phyloP scores from a whole-genome alignment of 208 protist species.

The Herpetomonas tarakana region DNA sequence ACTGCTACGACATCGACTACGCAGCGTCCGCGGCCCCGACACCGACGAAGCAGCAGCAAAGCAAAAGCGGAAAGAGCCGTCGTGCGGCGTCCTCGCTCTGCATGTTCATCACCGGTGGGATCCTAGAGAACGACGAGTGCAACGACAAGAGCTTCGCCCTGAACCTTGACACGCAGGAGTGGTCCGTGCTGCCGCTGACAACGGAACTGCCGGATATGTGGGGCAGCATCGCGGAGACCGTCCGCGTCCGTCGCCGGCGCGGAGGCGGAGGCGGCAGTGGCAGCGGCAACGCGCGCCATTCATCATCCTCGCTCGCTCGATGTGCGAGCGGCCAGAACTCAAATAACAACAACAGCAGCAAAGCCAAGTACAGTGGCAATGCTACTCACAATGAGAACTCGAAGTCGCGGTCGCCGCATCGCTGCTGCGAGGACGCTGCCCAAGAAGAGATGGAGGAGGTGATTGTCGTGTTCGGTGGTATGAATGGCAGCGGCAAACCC shows the following conservation, averaged over 20 bases:
- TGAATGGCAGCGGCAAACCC: constrained; percentile 23
- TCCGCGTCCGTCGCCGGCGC: constrained; percentile 23
- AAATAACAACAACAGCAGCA: not conserved
- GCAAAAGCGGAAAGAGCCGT: not conserved
- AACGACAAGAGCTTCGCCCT: constrained; percentile 26
- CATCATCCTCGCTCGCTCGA: too few relatives aligned
- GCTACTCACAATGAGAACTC: too few relatives aligned
- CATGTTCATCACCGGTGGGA: constrained; percentile 48
- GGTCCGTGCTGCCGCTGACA: constrained; percentile 24
- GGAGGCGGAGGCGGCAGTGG: too few relatives aligned
- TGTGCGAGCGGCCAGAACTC: not conserved
- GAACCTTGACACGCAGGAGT: constrained; percentile 29
- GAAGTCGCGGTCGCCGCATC: too few relatives aligned
- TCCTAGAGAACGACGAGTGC: constrained; percentile 18
- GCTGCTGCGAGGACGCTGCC: not conserved
- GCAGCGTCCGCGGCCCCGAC: constrained; percentile 1
- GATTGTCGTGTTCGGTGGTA: constrained; percentile 68
- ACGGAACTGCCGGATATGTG: constrained; percentile 24
- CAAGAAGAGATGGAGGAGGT: constrained; percentile 38
- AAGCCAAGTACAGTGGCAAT: too few relatives aligned
- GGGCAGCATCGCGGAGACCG: constrained; percentile 43
- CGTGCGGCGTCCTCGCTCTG: constrained; percentile 3
- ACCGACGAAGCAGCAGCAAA: not conserved
- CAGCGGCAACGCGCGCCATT: too few relatives aligned
- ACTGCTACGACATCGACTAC: constrained; percentile 4